These are phyloP conservation scores for Lojkania enalia DNA, from an alignment of 2,329 filamentous ascomycete genomes.

Conservation along the genomic window DNA sequence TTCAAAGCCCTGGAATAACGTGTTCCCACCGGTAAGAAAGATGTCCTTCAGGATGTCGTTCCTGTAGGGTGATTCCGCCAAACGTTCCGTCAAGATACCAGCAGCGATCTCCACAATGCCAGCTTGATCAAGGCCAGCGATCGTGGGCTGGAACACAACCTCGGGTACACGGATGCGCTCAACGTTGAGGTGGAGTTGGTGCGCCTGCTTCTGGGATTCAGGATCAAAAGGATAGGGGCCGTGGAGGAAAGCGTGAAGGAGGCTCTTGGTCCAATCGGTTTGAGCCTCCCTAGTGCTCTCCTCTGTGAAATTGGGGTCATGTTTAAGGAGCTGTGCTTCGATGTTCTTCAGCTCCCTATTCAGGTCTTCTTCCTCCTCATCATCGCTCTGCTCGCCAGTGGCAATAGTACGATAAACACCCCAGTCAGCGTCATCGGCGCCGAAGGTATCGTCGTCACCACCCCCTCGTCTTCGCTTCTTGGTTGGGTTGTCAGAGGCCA, in stretches of 20 bases:
- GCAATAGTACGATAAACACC: constrained; percentile 93
- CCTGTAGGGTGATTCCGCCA: constrained; percentile 61
- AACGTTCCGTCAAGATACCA: constrained; percentile 83
- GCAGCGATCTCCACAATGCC: constrained; percentile 90
- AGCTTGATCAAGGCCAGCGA: constrained; percentile 90
- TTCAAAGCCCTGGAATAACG: constrained; percentile 83
- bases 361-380: constrained; percentile 91
- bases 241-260: constrained; percentile 86
- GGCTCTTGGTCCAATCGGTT: constrained; percentile 89
- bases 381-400: constrained; percentile 77
- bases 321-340: constrained; percentile 81
- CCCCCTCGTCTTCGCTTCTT: constrained; percentile 85
- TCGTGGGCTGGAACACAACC: constrained; percentile 88
- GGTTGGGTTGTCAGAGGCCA: constrained; percentile 82
- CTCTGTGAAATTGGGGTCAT: constrained; percentile 88
- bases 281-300: constrained; percentile 90
- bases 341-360: constrained; percentile 71
- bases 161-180: constrained; percentile 94
- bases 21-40: constrained; percentile 93
- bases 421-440: constrained; percentile 97
- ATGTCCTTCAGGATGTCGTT: constrained; percentile 79
- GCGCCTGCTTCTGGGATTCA: constrained; percentile 75
- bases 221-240: constrained; percentile 85
- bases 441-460: constrained; percentile 93
- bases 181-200: constrained; percentile 94